Evolutionary conservation across 2,329 filamentous ascomycete genomes (phyloP).

Genomic region (Botrytis byssoidea): DNA sequence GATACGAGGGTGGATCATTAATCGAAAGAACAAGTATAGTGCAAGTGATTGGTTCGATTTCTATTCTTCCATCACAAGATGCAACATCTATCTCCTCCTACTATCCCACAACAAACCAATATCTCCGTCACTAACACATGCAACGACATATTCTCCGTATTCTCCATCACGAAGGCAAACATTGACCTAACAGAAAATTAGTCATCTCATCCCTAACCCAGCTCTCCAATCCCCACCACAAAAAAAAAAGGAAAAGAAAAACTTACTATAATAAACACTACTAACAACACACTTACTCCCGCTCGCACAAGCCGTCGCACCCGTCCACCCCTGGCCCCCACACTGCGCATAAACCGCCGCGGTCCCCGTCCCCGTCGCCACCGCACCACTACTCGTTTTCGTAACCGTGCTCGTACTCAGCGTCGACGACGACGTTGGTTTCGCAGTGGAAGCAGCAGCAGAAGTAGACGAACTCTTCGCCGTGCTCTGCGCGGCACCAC

Average conservation of each 20-base stretch:
- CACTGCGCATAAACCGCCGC: constrained; percentile 5
- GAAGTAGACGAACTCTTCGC: background rate
- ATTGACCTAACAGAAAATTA: constrained; percentile 8
- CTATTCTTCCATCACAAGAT: background rate
- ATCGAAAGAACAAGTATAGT: background rate
- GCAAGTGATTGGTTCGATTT: background rate
- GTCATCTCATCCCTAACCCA: too few relatives aligned
- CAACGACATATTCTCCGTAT: background rate
- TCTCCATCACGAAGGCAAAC: background rate
- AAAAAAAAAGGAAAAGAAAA: background rate
- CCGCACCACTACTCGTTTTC: background rate
- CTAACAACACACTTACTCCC: constrained; percentile 23
- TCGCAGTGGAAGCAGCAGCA: background rate
- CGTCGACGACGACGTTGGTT: background rate
- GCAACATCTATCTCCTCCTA: background rate
- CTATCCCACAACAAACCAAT: background rate
- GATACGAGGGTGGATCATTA: background rate
- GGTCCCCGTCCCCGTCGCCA: background rate
- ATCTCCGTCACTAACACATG: background rate
- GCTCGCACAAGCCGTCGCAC: constrained; percentile 1
- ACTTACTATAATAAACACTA: constrained; percentile 25
- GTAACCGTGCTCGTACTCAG: background rate
- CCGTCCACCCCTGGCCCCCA: constrained; percentile 6
- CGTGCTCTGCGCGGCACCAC: background rate
- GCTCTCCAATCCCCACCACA: too few relatives aligned